Conservation (phyloP, 768 basidiomycete genomes). For the Kwoniella bestiolae region DNA sequence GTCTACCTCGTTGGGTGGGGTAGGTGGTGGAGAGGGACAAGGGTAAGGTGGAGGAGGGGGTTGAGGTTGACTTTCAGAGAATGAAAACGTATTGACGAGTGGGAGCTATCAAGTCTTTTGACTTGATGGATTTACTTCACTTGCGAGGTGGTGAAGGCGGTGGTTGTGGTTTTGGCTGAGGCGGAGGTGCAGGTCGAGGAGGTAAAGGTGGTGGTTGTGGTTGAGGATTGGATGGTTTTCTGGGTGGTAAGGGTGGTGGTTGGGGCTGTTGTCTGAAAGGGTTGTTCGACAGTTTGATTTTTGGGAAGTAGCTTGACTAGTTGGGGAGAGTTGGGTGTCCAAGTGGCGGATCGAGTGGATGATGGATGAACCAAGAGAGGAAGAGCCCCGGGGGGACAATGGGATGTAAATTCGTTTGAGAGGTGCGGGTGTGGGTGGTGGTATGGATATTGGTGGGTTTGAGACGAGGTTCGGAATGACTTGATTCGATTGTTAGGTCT, state of each 20-base stretch:
- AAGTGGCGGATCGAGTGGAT: neutral
- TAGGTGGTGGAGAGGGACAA: neutral
- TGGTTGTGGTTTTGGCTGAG: neutral
- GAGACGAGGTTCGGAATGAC: neutral
- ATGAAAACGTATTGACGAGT: neutral
- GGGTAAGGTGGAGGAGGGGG: neutral
- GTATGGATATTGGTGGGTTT: neutral
- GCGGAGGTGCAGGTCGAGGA: too few species aligned
- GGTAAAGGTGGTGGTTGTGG: neutral
- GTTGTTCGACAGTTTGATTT: neutral
- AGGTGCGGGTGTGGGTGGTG: neutral
- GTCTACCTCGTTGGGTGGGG: too few species aligned
- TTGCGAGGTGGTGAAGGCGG: conserved; percentile 1
- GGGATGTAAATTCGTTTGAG: neutral
- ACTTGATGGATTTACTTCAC: too few species aligned
- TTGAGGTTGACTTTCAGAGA: neutral
- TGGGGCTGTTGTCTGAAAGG: neutral
- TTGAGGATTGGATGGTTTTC: neutral
- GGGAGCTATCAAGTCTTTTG: neutral
- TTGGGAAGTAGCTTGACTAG: neutral
- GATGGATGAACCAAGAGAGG: neutral
- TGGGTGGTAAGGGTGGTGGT: conserved; percentile 1
- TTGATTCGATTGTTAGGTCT: neutral
- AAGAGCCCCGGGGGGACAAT: neutral
- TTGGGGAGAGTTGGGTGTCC: neutral